These are phyloP conservation scores for Marchantia paleacea DNA, from an alignment of 225 moss, liverwort and hornwort genomes.

Conservation along the genomic window DNA sequence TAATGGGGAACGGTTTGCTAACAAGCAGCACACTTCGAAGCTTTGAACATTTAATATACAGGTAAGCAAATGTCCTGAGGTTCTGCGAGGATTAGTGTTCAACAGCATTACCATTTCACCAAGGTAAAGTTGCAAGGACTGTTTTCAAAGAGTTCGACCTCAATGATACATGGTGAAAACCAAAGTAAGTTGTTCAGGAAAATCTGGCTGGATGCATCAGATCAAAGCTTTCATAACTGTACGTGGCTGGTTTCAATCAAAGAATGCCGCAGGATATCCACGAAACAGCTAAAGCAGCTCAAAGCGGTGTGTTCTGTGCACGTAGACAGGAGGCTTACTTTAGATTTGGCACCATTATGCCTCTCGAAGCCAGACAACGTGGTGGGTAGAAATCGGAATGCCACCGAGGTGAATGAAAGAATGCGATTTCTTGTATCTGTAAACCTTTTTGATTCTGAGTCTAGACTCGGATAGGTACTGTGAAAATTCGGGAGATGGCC, in stretches of 20 bases:
- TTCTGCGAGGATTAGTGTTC: not conserved
- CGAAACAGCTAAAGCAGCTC: not conserved
- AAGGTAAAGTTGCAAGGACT: not conserved
- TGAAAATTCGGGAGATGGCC: conserved; percentile 13
- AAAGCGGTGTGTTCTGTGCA: conserved; percentile 10
- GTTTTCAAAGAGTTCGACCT: not conserved
- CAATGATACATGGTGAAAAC: not conserved
- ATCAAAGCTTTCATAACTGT: conserved; percentile 2
- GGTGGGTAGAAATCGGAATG: not conserved
- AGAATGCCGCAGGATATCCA: not conserved
- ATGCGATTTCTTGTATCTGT: not conserved
- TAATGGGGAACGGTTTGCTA: not conserved
- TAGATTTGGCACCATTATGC: not conserved
- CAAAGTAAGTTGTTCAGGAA: not conserved
- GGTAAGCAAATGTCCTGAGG: not conserved
- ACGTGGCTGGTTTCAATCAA: not conserved
- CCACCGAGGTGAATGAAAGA: not conserved
- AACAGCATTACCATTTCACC: not conserved
- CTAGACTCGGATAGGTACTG: conserved; percentile 3
- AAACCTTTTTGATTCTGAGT: conserved; percentile 6
- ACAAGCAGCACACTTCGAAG: not conserved
- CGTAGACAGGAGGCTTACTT: not conserved
- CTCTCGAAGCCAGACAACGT: conserved; percentile 2
- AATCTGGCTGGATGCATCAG: conserved; percentile 1
- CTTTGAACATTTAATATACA: conserved; percentile 5